A percentile compares a stretch with the other conserved stretches of the same genome.
Evolutionary conservation across 805 yeast species (phyloP).

Genomic region (Blastobotrys peoriensis): DNA sequence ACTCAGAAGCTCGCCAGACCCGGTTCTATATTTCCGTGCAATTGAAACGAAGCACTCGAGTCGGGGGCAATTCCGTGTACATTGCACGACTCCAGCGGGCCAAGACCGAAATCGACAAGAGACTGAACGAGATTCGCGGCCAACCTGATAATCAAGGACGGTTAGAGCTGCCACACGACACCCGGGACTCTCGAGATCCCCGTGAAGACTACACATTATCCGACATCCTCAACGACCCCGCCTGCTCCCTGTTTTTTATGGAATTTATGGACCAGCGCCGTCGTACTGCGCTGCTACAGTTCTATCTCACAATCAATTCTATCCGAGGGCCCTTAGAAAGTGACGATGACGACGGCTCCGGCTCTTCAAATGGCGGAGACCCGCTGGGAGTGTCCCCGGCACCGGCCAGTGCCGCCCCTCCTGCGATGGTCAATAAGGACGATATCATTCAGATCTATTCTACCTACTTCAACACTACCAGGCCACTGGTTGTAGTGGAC

Average conservation of each 20-base stretch:
- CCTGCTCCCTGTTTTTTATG: constrained; percentile 44
- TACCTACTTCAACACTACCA: constrained; percentile 36
- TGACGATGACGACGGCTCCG: constrained; percentile 26
- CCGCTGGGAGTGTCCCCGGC: constrained; percentile 23
- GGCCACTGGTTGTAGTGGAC: constrained; percentile 30
- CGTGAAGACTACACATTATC: constrained; percentile 31
- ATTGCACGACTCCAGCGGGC: constrained; percentile 30
- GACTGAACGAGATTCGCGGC: constrained; percentile 26
- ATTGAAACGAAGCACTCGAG: constrained; percentile 36
- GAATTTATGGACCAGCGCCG: constrained; percentile 50
- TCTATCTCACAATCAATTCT: constrained; percentile 62
- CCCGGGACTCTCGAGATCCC: constrained; percentile 14
- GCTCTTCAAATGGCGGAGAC: constrained; percentile 15
- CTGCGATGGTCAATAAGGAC: constrained; percentile 38
- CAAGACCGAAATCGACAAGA: constrained; percentile 27
- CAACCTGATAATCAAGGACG: not conserved
- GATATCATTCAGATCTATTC: constrained; percentile 49
- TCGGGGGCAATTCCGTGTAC: constrained; percentile 28
- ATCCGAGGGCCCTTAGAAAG: constrained; percentile 71
- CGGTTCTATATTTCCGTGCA: constrained; percentile 44
- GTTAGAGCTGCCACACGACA: not conserved
- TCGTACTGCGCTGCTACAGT: constrained; percentile 45
- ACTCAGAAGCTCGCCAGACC: constrained; percentile 43
- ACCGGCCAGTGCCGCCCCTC: not conserved
- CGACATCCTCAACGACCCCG: constrained; percentile 44